phyloP scores from a whole-genome alignment of 352 stramenopile species.

The Elongisporangium prolatum region DNA sequence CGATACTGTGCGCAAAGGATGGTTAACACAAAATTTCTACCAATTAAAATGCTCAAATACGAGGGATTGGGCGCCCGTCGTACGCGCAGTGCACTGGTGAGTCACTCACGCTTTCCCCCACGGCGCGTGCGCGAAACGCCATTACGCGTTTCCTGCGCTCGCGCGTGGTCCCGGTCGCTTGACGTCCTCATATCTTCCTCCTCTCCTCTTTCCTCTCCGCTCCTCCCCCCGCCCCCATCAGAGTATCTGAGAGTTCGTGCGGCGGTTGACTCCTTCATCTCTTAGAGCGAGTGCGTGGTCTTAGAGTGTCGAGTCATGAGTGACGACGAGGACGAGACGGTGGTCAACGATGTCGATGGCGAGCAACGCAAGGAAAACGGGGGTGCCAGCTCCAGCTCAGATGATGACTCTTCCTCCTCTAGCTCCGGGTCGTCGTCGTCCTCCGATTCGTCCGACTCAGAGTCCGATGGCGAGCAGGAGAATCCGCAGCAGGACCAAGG shows the following conservation, averaged over 20 bases:
- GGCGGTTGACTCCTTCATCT: background rate
- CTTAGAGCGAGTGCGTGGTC: background rate
- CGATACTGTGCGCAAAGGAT: background rate
- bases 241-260: background rate
- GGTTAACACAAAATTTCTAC: background rate
- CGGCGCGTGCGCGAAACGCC: background rate
- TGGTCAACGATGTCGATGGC: conserved; percentile 3
- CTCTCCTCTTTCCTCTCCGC: background rate
- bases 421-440: conserved; percentile 66
- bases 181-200: background rate
- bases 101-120: background rate
- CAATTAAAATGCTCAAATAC: background rate
- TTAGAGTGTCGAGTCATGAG: conserved; percentile 16
- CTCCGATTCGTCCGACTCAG: conserved; percentile 75
- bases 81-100: background rate
- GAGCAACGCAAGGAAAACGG: conserved; percentile 40
- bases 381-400: conserved; percentile 55
- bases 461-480: conserved; percentile 49
- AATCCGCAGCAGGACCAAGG: conserved; percentile 8
- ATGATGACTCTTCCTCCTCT: conserved; percentile 75
- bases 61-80: background rate
- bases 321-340: conserved; percentile 20
- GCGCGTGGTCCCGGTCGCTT: background rate
- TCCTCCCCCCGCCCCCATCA: background rate
- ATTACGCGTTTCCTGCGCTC: background rate